Base-by-base conservation (phyloP, 2,329 filamentous ascomycete genomes). In the Hirsutella rhossiliensis region DNA sequence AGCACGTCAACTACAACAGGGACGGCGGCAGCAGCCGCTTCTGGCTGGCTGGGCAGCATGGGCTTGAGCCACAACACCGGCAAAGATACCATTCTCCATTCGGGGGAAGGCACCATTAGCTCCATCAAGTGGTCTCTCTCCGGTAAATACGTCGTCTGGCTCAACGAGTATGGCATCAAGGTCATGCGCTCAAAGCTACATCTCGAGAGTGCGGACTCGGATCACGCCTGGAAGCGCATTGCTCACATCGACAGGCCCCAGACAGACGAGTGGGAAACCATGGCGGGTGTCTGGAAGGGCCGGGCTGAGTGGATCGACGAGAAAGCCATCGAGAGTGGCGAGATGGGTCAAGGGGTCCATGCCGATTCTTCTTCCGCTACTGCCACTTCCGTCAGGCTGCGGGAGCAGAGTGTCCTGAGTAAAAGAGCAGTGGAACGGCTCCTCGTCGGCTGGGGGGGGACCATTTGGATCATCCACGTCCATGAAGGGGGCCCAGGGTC, bases 121-220 rank as follows among this genome's bases (percentile, higher is more conserved):
- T 84, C 82, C 4, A 92, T 98, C 57, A 90, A 94, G 61, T 98
- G 90, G 88, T 97, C 90, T 0, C 61, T 90, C 36, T 90, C 87
- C 0, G 90, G 92, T 1, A 92, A 84, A 64, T 97, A 89, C 56
- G 84, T 96, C 1, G 86, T 82, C 0, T 98, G 92, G 92, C 75
- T 94, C 36, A 98, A 97, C 56, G 92, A 98, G 62, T 84, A 94
- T 56, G 92, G 92, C 4, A 94, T 97, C 59, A 96, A 96, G 61
- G 92, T 98, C 48, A 97, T 97, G 89, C 79, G 92, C 32, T 87
- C 87, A 5, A 87, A 92, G 58, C 59, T 94, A 18, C 79, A 89
- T 52, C 72, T 96, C 5, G 87, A 94, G 6, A 80, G 71, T 49
- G 73, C 74, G 12, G 84, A 94, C 56, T 68, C 75, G 2, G 89